Percentiles rank a stretch among this genome's conserved stretches.
phyloP scores from a whole-genome alignment of 345 rosid species.

The Combretum micranthum region DNA sequence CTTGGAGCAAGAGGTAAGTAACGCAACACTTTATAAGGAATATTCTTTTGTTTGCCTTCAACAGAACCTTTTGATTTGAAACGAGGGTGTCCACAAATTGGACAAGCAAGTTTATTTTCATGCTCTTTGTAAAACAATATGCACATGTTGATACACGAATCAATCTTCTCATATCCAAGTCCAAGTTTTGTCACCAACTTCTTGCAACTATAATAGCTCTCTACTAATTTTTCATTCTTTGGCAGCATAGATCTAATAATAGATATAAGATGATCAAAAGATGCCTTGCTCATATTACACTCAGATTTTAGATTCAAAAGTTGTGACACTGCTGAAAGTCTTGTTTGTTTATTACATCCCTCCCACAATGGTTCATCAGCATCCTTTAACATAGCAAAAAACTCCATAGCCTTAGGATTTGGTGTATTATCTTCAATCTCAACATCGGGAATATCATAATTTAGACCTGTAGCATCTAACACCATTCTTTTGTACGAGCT shows the following conservation, averaged over 20 bases:
- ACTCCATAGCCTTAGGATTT: background rate
- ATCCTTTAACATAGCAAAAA: background rate
- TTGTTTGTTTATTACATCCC: background rate
- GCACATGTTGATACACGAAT: no score
- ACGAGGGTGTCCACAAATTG: background rate
- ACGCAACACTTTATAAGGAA: background rate
- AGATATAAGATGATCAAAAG: background rate
- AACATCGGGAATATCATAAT: no score
- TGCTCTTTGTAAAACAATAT: background rate
- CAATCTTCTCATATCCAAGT: background rate
- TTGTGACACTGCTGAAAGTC: background rate
- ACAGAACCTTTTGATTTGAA: background rate
- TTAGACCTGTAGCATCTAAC: no score
- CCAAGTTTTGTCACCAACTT: background rate
- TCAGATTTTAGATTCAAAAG: background rate
- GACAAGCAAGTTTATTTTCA: background rate
- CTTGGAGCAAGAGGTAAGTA: background rate
- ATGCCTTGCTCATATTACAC: background rate
- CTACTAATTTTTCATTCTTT: background rate
- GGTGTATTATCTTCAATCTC: background rate
- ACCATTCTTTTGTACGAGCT: no score
- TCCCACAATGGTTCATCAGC: background rate
- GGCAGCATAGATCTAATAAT: background rate
- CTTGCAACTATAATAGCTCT: constrained; percentile 2
- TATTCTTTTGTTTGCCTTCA: background rate